Evolutionary conservation across 2,329 filamentous ascomycete genomes (phyloP), one percentile per base, ranked within the genome.

Genomic region (Dothistroma pini): DNA sequence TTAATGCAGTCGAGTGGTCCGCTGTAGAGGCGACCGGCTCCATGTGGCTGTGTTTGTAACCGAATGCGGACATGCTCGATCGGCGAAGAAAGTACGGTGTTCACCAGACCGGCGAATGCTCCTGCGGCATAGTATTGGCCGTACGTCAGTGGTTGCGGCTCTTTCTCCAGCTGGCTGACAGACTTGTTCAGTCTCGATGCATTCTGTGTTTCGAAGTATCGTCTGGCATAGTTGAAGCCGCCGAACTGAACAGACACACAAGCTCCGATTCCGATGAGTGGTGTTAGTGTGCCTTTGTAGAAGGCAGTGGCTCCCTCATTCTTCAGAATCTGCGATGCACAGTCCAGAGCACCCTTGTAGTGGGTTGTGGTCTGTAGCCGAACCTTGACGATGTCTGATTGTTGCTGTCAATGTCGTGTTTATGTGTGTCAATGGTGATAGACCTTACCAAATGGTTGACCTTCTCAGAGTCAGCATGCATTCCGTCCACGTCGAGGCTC

Each of bases 61-160:
- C 95, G 85, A 78, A 99, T 99, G 73, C 95, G 89, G 71, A 97
- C 89, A 80, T 97, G 95, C 81, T 99, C 95, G 74, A 97, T 97
- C 11, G 95, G 95, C 0, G 88, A 87, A 5, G 93, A 96, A 70
- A 97, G 86, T 38, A 89, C 84, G 1, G 88, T 90, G 82, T 99
- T 99, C 73, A 93, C 87, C 57, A 97, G 77, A 69, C 95, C 95
- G 14, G 95, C 95, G 73, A 97, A 96, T 55, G 95, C 92, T 65
- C 95, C 95, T 0, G 95, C 85, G 8, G 87, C 83, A 78, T 92
- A 97, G 83, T 96, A 97, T 78, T 99, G 91, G 1, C 79, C 75
- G 78, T 96, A 96, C 22, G 84, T 85, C 32, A 97, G 85, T 25
- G 82, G 80, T 47, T 67, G 60, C 5, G 68, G 67, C 14, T 64